A percentile compares a stretch with the other conserved stretches of the same genome.
Conservation (phyloP, 345 rosid genomes). For the Nephelium lappaceum region DNA sequence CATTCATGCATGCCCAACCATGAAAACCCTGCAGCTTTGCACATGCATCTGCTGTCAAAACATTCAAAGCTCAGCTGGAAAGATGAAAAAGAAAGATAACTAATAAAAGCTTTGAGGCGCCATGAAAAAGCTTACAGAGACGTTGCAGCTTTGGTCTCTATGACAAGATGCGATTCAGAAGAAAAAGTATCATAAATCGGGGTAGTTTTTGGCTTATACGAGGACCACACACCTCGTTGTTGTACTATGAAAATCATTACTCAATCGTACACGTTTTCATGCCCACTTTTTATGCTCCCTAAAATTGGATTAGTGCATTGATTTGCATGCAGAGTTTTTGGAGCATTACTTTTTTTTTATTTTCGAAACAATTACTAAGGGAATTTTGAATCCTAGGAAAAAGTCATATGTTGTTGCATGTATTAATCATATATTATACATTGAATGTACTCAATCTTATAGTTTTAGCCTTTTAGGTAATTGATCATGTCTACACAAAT, state of each 20-base stretch:
- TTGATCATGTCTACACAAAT: too few species aligned
- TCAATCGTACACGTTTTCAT: not conserved
- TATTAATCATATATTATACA: too few species aligned
- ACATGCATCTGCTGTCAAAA: conserved; percentile 26
- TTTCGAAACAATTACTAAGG: too few species aligned
- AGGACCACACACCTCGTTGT: conserved; percentile 24
- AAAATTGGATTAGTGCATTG: not conserved
- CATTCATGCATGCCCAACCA: conserved; percentile 8
- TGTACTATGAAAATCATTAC: conserved; percentile 1
- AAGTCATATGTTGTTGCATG: not conserved
- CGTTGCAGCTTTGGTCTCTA: conserved; percentile 17
- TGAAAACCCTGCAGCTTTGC: conserved; percentile 14
- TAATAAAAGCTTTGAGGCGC: conserved; percentile 11
- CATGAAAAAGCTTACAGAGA: conserved; percentile 10
- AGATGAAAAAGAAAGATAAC: conserved; percentile 13
- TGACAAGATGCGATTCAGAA: not conserved
- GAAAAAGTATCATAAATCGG: not conserved
- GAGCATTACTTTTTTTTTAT: too few species aligned
- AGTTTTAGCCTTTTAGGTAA: too few species aligned
- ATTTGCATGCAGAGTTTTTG: not conserved
- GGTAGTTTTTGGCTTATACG: not conserved
- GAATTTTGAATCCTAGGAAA: not conserved
- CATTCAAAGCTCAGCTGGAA: conserved; percentile 31
- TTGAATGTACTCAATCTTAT: too few species aligned
- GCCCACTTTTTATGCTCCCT: conserved; percentile 1